phyloP scores from a whole-genome alignment of 2,329 filamentous ascomycete genomes.

The Meredithiella fracta region DNA sequence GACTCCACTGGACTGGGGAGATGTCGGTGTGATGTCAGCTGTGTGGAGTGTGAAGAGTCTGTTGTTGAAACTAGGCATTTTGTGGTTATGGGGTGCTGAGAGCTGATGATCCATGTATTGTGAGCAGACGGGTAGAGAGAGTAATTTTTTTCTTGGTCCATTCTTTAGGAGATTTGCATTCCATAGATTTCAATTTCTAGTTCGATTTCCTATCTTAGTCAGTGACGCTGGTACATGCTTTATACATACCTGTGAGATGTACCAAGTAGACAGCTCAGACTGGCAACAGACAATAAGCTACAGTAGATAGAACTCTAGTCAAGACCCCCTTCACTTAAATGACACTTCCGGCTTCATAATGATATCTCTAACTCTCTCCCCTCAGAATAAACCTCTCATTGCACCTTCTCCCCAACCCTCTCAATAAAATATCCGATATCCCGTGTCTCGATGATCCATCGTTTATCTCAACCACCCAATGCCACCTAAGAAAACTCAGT shows the following conservation, averaged over 20 bases:
- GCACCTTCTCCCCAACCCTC: neutral
- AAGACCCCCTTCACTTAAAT: no score
- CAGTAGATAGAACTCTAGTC: no score
- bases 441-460: neutral
- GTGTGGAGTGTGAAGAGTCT: neutral
- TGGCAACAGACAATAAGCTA: no score
- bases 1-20: no score
- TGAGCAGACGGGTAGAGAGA: neutral
- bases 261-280: no score
- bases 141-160: neutral
- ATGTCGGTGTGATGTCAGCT: neutral
- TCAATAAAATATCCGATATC: neutral
- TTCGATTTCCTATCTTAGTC: neutral
- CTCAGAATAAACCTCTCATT: no score
- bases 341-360: no score
- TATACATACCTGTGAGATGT: neutral
- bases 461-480: neutral
- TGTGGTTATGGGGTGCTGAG: neutral
- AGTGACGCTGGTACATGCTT: neutral
- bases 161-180: neutral
- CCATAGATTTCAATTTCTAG: neutral
- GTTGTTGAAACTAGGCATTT: neutral
- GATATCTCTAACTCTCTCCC: neutral
- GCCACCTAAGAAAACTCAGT: no score
- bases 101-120: constrained; percentile 1